A percentile compares a stretch with the other conserved stretches of the same genome.
Conservation (phyloP, 2,329 filamentous ascomycete species). For the Huntiella abstrusa region DNA sequence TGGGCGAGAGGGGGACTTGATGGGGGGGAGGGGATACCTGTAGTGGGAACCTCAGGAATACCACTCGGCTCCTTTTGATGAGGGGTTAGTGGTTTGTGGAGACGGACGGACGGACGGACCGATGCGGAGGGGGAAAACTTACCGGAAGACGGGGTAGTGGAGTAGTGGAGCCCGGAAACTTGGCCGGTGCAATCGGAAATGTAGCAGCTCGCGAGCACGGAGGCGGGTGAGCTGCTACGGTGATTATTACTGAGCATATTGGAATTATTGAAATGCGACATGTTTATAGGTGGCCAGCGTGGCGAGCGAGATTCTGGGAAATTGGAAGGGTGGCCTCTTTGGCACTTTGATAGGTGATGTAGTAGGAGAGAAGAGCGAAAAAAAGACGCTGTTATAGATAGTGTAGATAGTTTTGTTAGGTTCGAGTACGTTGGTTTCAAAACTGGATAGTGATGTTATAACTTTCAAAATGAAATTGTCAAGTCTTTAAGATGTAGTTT, state of each 20-base stretch:
- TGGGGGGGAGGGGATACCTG: slow-evolving; percentile 68
- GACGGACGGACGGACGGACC: neutral
- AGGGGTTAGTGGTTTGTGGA: slow-evolving; percentile 3
- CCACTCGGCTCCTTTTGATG: slow-evolving; percentile 55
- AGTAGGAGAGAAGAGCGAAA: neutral
- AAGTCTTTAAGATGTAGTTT: neutral
- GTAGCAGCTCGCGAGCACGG: slow-evolving; percentile 84
- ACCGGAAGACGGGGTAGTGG: slow-evolving; percentile 77
- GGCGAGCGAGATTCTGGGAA: neutral
- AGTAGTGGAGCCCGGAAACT: slow-evolving; percentile 81
- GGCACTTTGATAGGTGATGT: neutral
- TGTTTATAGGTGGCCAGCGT: slow-evolving; percentile 20
- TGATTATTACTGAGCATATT: slow-evolving; percentile 54
- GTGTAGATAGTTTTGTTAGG: neutral
- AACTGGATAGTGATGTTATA: neutral
- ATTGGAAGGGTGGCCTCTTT: slow-evolving; percentile 9
- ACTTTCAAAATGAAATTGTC: neutral
- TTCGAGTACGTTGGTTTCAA: slow-evolving; percentile 1
- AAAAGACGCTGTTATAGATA: neutral
- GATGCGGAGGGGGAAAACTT: slow-evolving; percentile 17
- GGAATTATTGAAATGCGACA: slow-evolving; percentile 54
- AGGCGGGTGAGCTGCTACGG: slow-evolving; percentile 53
- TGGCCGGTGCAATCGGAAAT: slow-evolving; percentile 53
- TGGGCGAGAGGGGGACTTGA: slow-evolving; percentile 71
- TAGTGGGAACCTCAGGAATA: slow-evolving; percentile 82